Percentiles rank a stretch among this genome's conserved stretches.
Conservation (phyloP, 345 rosid species). For the Bretschneidera sinensis region DNA sequence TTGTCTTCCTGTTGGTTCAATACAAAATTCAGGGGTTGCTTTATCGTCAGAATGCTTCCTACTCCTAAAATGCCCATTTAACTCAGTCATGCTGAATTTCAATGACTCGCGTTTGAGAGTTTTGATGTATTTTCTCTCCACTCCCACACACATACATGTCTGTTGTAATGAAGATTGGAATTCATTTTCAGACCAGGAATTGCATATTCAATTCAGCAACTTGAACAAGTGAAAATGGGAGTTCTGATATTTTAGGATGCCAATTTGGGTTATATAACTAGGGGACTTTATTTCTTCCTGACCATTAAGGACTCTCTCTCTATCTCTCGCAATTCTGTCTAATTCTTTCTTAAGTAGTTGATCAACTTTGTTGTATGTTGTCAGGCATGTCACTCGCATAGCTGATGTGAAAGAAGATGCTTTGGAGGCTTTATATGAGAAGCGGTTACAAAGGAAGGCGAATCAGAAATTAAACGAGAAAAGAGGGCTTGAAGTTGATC, state of each 20-base stretch:
- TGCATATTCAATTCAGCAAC: not conserved
- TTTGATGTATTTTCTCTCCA: not conserved
- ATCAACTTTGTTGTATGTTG: not conserved
- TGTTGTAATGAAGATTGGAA: too few relatives aligned
- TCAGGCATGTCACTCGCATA: constrained; percentile 64
- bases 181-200: too few relatives aligned
- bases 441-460: constrained; percentile 41
- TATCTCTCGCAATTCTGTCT: not conserved
- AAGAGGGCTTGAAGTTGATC: constrained; percentile 40
- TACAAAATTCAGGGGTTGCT: not conserved
- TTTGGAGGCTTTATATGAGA: constrained; percentile 75
- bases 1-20: too few relatives aligned
- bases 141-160: not conserved
- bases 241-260: not conserved
- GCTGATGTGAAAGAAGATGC: constrained; percentile 54
- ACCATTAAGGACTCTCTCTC: not conserved
- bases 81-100: not conserved
- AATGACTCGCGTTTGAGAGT: not conserved
- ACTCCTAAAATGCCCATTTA: too few relatives aligned
- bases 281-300: not conserved
- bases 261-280: too few relatives aligned
- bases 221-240: not conserved
- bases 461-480: constrained; percentile 37
- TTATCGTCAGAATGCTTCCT: not conserved
- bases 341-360: not conserved